Evolutionary conservation across 2,329 filamentous ascomycete genomes (phyloP), one percentile per base, ranked within the genome.

Genomic region (Trichoderma koningii): DNA sequence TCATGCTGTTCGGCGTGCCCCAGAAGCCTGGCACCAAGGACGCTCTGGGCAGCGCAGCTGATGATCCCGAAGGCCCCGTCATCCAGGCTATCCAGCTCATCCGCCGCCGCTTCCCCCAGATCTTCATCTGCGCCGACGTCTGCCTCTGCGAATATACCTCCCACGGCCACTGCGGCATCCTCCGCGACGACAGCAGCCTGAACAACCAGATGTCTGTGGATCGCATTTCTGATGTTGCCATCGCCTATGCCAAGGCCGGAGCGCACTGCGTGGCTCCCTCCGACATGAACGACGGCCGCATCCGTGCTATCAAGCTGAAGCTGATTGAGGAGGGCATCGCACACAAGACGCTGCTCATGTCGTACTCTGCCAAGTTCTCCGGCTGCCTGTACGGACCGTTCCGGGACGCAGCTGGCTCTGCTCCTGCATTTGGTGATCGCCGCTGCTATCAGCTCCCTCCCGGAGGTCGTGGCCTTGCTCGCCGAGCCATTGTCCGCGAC

Each of bases 71-170:
- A 69, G 95, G 95, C 44, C 95, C 95, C 19, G 95, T 98, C 59
- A 96, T 98, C 71, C 87, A 88, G 72, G 85, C 87, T 55, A 97
- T 98, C 74, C 90, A 89, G 57, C 84, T 97, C 34, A 84, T 99
- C 65, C 89, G 92, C 70, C 86, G 91, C 69, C 84, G 88, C 45
- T 98, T 97, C 78, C 95, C 95, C 2, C 88, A 92, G 68, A 85
- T 99, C 66, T 98, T 96, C 80, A 92, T 99, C 72, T 89, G 90
- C 70, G 88, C 89, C 66, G 95, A 99, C 75, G 95, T 99, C 66
- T 98, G 95, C 75, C 89, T 99, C 7, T 99, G 95, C 85, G 95
- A 99, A 79, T 99, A 99, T 80, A 99, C 95, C 0, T 95, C 91
- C 7, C 95, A 99, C 77, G 95, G 95, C 51, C 95, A 99, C 81